Evolutionary conservation across 208 protist genomes (phyloP), one percentile per base, ranked within the genome.

Genomic region (Wallacemonas sp.): DNA sequence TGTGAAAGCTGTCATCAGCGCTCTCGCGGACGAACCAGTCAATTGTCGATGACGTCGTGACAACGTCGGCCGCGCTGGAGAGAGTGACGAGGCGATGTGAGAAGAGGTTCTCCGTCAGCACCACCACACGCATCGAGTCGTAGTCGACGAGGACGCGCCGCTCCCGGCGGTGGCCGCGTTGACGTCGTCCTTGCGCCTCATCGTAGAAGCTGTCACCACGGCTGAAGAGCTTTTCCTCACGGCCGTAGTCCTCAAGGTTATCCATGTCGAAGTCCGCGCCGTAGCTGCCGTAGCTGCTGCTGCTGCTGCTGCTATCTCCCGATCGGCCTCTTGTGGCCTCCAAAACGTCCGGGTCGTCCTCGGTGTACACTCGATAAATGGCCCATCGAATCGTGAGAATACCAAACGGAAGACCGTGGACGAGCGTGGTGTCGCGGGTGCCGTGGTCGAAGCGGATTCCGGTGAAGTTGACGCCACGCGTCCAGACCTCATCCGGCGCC

Each of bases 331-430:
- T 34, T n/a, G 1, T n/a, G n/a, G n/a, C n/a, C n/a, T n/a, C n/a
- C n/a, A n/a, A n/a, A n/a, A n/a, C n/a, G 41, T 26, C 28, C 26
- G 38, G 53, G 6, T 42, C 66, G 45, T 24, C 45, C 11, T 74
- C 36, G 1, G 45, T 36, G 45, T 73, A 62, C 14, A 55, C 51
- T 0, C 70, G 72, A 62, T 95, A 95, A 30, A 95, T 73, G 28
- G 84, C 72, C 90, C 90, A 95, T 15, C 90, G 86, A 31, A 95
- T 68, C 39, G 82, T 93, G 38, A 95, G 70, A 24, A 95, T 80
- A 26, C 90, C 90, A 68, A 95, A 95, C n/a, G 86, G 86, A 34
- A 95, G 72, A 11, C 82, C 82, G 30, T 74, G 69, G 62, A 95
- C 82, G 1, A 84, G 46, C 27, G 86, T 92, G 51, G 80, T 68